Evolutionary conservation across 768 basidiomycete species (phyloP), one percentile per base, ranked within the genome.

Genomic region (Tylopilus cervinicoccineus): DNA sequence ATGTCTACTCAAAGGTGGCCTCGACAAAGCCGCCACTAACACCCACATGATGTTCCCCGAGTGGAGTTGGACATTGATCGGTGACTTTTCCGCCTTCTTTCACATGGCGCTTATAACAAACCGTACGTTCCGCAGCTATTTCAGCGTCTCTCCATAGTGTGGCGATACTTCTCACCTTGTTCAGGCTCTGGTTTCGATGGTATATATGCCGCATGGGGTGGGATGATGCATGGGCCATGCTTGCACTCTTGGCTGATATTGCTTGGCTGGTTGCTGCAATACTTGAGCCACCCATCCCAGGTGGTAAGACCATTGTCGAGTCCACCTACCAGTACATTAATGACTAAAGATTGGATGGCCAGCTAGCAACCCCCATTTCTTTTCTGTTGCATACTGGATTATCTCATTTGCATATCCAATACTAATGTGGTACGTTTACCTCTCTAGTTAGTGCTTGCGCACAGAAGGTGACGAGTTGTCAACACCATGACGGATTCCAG

Each of bases 161-260:
- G 13, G 58, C 63, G 5, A 54, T 65, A 44, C 23, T 53, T n/a
- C 48, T 36, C 2, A 61, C 61, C 11, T 10, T 58, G 26, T 64
- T 66, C 34, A 51, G 63, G 32, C 46, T 61, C 32, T 54, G 52
- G 47, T 66, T 56, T 26, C 42, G 51, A 39, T 60, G 50, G 58
- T 36, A 48, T 37, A 56, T 34, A 17, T 38, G 24, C 6, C 61
- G 38, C 6, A 23, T 63, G 41, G 60, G 60, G 62, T 65, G 63
- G 56, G 62, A 64, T 20, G 64, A 64, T 29, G 56, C 41, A 5
- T 58, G 53, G 53, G 62, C 57, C 2, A 23, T 8, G 12, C 11
- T 59, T 3, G 62, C 61, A 5, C 37, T 56, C 14, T 34, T 54
- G 36, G 50, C 50, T 8, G 52, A 62, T 28, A 20, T 53, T 2